A percentile compares a stretch with the other conserved stretches of the same genome.
phyloP scores from a whole-genome alignment of 768 basidiomycete species.

The Tricholoma terreum region DNA sequence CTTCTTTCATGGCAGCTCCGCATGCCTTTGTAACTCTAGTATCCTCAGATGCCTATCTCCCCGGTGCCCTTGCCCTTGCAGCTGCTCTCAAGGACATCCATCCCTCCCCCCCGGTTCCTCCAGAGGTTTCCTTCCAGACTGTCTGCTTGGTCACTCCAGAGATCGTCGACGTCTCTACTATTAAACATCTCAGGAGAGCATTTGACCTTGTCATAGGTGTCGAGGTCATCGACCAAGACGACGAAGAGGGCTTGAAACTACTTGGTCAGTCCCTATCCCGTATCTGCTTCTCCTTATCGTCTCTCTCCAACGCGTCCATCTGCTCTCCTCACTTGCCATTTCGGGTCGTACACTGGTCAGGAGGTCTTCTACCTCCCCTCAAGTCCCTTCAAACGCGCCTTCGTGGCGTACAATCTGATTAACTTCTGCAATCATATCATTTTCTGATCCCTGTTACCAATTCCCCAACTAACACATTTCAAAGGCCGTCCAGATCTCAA shows the following conservation, averaged over 20 bases:
- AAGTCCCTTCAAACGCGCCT: not conserved
- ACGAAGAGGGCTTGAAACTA: conserved; percentile 64
- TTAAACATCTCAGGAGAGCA: conserved; percentile 73
- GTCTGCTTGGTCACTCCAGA: conserved; percentile 95
- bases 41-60: conserved; percentile 89
- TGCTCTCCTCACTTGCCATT: not conserved
- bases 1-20: conserved; percentile 51
- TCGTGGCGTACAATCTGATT: not conserved
- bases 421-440: not conserved
- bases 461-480: conserved; percentile 8
- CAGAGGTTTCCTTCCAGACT: conserved; percentile 70
- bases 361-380: not conserved
- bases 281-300: not conserved
- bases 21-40: conserved; percentile 91
- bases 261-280: conserved; percentile 62
- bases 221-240: conserved; percentile 75
- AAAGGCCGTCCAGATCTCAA: conserved; percentile 92
- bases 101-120: conserved; percentile 49
- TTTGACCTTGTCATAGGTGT: conserved; percentile 91
- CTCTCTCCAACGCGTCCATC: not conserved
- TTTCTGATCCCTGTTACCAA: not conserved
- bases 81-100: conserved; percentile 85
- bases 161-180: conserved; percentile 78
- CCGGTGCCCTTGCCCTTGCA: conserved; percentile 84
- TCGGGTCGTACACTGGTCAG: not conserved